Base-by-base conservation (phyloP, 192 early-diverging fungal species). In the Backusella liffmaniae region DNA sequence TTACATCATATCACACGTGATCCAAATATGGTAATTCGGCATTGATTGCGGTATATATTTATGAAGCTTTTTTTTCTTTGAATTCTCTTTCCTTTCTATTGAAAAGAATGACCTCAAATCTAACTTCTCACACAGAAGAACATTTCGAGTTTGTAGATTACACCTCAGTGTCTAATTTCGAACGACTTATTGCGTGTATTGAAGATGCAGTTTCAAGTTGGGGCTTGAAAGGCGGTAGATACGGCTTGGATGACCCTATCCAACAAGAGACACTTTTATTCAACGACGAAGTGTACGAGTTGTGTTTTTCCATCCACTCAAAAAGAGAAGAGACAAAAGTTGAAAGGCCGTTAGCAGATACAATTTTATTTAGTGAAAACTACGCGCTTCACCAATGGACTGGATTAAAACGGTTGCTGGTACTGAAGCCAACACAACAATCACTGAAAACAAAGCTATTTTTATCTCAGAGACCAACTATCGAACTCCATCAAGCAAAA, bases 111-210 rank as follows among this genome's bases (percentile, higher is more conserved):
- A 10, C 56, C 23, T 10, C 56, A 26, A 62, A 62, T 29, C 56
- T 26, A 62, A 62, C 12, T 62, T 62, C 56, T 29, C 23, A 62
- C n/a, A 72, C 78, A 74, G 90, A 92, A 77, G 92, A 93, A 44
- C 86, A 83, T 73, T 93, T 90, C 78, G 92, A 93, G 76, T 87
- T 93, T 73, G 88, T 92, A 8, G 91, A 92, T 81, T 92, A 93
- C 81, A 92, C 91, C 0, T 86, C 92, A 26, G 88, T 91, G 15
- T 91, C 91, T 30, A 82, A 85, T 46, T 91, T 90, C 85, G 92
- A 93, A 67, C 82, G 84, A 46, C 87, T 92, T 66, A 82, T 89
- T 18, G 89, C 88, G 42, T 78, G 86, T 3, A 84, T 93, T 53
- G 92, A 93, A 80, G 82, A 85, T 68, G 79, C 83, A 56, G 81